Conservation (phyloP, 2,329 filamentous ascomycete genomes). For the Pyrenophora graminea region DNA sequence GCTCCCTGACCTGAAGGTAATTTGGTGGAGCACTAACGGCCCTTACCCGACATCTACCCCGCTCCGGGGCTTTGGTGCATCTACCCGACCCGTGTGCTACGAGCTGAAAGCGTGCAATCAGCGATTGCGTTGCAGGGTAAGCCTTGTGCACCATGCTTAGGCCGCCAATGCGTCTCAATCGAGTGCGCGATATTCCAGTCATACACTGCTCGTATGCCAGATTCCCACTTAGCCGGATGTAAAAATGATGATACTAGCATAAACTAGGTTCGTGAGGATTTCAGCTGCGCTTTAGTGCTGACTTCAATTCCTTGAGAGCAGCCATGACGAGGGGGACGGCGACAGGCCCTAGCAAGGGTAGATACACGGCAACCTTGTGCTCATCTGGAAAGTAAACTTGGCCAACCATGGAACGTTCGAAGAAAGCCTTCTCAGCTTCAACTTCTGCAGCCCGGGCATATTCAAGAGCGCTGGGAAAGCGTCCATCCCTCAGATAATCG, state of each 20-base stretch:
- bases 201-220: too few relatives aligned
- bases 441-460: conserved; percentile 84
- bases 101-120: background rate
- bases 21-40: background rate
- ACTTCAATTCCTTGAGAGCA: conserved; percentile 69
- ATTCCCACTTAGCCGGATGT: too few relatives aligned
- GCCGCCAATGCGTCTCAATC: too few relatives aligned
- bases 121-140: background rate
- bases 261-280: background rate
- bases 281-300: conserved; percentile 27
- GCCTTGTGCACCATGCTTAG: background rate
- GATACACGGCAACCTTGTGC: conserved; percentile 95
- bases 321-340: conserved; percentile 88
- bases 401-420: conserved; percentile 98
- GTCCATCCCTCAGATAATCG: conserved; percentile 65
- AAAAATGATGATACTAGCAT: too few relatives aligned
- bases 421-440: conserved; percentile 92
- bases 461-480: conserved; percentile 69
- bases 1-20: background rate
- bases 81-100: background rate
- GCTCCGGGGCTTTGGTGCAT: background rate
- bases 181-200: too few relatives aligned
- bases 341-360: conserved; percentile 87
- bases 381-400: conserved; percentile 99
- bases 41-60: background rate